phyloP scores from a whole-genome alignment of 306 rosid genomes.

The Begonia peltatifolia region DNA sequence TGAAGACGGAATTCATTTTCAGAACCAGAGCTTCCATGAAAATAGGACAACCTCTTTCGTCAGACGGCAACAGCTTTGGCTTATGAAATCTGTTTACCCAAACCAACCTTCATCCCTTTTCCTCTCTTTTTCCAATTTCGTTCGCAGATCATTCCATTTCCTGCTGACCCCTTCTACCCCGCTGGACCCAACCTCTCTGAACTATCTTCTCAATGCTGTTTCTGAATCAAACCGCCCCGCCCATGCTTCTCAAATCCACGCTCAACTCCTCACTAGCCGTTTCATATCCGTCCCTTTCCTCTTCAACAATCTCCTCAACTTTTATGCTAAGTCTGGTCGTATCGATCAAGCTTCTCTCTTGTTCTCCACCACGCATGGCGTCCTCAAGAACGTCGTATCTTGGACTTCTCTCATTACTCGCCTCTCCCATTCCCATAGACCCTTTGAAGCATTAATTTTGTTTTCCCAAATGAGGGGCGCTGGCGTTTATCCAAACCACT shows the following conservation, averaged over 20 bases:
- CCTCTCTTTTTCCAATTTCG: not conserved
- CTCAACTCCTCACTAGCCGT: conserved; percentile 21
- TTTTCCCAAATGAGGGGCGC: conserved; percentile 30
- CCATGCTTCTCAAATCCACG: conserved; percentile 29
- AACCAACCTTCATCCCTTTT: not conserved
- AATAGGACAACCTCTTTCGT: too few relatives aligned
- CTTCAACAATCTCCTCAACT: conserved; percentile 32
- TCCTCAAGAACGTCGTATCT: conserved; percentile 20
- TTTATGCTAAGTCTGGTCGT: conserved; percentile 31
- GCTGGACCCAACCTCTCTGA: conserved; percentile 10
- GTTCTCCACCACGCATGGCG: conserved; percentile 14
- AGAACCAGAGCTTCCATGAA: too few relatives aligned
- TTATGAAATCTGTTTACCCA: too few relatives aligned
- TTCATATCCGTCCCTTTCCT: conserved; percentile 17
- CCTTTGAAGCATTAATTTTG: conserved; percentile 22
- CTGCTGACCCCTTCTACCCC: not conserved
- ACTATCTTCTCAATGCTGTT: conserved; percentile 12
- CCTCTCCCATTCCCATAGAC: conserved; percentile 20
- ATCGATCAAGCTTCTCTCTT: conserved; percentile 20
- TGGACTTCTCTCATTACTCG: conserved; percentile 48
- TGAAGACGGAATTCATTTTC: too few relatives aligned
- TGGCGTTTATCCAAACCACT: conserved; percentile 34
- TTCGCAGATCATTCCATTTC: not conserved
- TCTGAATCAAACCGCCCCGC: conserved; percentile 10
- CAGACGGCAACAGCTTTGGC: too few relatives aligned